phyloP scores from a whole-genome alignment of 1,139 yeast species.

The Pichia sorboxylosa region DNA sequence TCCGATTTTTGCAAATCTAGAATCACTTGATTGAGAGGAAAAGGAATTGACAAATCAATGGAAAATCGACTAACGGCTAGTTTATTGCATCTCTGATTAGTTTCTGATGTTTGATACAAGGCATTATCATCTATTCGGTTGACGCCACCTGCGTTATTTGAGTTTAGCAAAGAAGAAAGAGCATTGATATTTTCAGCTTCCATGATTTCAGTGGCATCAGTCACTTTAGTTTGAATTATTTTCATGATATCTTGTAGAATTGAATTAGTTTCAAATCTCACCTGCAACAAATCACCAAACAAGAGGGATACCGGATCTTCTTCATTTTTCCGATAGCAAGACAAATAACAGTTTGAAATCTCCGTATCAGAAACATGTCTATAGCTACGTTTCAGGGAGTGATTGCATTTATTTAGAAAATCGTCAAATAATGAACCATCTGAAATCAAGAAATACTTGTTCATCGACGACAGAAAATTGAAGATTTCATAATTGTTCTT shows the following conservation, averaged over 20 bases:
- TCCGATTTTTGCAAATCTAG: slow-evolving; percentile 64
- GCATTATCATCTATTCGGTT: slow-evolving; percentile 8
- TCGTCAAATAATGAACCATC: slow-evolving; percentile 38
- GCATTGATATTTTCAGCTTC: slow-evolving; percentile 30
- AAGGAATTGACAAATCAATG: slow-evolving; percentile 63
- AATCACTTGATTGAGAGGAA: slow-evolving; percentile 70
- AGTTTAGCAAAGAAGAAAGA: slow-evolving; percentile 29
- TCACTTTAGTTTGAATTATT: slow-evolving; percentile 51
- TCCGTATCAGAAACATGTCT: slow-evolving; percentile 28
- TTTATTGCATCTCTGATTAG: slow-evolving; percentile 16
- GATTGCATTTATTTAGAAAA: slow-evolving; percentile 30
- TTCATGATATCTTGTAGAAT: slow-evolving; percentile 42
- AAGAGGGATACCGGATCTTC: slow-evolving; percentile 8
- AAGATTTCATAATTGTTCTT: slow-evolving; percentile 49
- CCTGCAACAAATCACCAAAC: slow-evolving; percentile 12
- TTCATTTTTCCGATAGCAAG: slow-evolving; percentile 8
- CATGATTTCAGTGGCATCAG: slow-evolving; percentile 47
- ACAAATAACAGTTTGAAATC: slow-evolving; percentile 20
- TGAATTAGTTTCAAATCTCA: slow-evolving; percentile 12
- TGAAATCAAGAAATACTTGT: slow-evolving; percentile 44
- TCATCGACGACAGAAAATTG: slow-evolving; percentile 37
- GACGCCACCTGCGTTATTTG: slow-evolving; percentile 26
- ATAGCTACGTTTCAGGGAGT: slow-evolving; percentile 31
- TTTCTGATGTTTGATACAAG: background rate
- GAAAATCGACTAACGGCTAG: slow-evolving; percentile 47